phyloP scores from a whole-genome alignment of 1,139 yeast species.

The Suhomyces anneliseae region DNA sequence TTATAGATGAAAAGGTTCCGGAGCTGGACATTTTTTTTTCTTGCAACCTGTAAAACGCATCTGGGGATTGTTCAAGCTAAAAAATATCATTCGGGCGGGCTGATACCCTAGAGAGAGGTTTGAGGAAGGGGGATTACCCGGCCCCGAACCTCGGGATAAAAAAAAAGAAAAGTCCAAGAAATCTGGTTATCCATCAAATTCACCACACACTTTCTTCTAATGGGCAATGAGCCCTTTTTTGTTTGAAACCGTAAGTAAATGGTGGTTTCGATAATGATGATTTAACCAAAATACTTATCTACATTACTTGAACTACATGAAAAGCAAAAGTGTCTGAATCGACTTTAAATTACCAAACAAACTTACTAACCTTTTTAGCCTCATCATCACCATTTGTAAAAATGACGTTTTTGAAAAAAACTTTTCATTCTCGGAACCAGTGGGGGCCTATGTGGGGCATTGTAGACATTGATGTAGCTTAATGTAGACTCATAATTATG shows the following conservation, averaged over 20 bases:
- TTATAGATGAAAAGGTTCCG: neutral
- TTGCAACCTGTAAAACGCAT: conserved; percentile 4
- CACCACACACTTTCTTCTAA: too few species aligned
- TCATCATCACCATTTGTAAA: too few species aligned
- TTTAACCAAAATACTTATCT: conserved; percentile 13
- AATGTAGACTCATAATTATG: neutral
- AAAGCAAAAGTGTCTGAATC: conserved; percentile 6
- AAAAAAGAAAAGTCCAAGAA: too few species aligned
- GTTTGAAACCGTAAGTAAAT: neutral
- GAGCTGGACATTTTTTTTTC: neutral
- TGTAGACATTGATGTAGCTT: neutral
- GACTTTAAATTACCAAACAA: neutral
- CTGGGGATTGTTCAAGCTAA: conserved; percentile 5
- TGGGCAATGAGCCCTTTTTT: conserved; percentile 1
- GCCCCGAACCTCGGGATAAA: neutral
- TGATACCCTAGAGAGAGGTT: neutral
- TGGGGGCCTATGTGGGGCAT: neutral
- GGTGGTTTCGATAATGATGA: conserved; percentile 11
- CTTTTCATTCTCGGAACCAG: neutral
- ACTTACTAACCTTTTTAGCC: conserved; percentile 3
- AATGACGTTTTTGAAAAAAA: neutral
- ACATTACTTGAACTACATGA: conserved; percentile 17
- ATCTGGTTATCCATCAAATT: too few species aligned
- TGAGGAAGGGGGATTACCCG: conserved; percentile 2
- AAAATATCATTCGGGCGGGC: conserved; percentile 1